These are phyloP conservation scores for Spergularia marina DNA, from an alignment of 148 eudicot species.

Conservation along the genomic window DNA sequence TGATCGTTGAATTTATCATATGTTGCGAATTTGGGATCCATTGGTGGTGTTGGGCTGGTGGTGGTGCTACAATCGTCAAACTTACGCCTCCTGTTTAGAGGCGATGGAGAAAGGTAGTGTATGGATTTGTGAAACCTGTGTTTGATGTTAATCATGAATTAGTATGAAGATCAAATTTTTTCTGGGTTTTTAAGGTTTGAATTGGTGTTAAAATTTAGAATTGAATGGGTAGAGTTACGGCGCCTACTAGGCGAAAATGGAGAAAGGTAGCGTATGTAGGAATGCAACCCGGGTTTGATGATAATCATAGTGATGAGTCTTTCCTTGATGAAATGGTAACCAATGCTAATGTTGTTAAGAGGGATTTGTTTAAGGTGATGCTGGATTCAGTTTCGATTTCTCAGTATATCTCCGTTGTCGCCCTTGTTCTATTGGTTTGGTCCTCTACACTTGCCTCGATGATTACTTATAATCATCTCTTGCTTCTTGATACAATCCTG, in stretches of 20 bases:
- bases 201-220: constrained; percentile 22
- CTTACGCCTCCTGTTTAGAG: no score
- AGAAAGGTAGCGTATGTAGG: constrained; percentile 97
- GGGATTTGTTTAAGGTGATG: constrained; percentile 73
- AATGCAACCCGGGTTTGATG: constrained; percentile 92
- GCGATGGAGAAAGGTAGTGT: no score
- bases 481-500: constrained; percentile 64
- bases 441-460: constrained; percentile 60
- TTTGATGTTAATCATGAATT: no score
- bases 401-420: constrained; percentile 82
- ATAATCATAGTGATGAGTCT: constrained; percentile 85
- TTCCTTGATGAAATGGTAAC: constrained; percentile 93
- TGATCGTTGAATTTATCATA: no score
- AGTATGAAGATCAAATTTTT: no score
- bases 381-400: constrained; percentile 82
- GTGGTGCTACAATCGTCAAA: no score
- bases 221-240: constrained; percentile 12
- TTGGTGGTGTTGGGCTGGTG: no score
- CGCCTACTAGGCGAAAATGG: constrained; percentile 43
- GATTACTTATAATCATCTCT: constrained; percentile 54
- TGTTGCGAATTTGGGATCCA: no score
- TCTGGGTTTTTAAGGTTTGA: not conserved
- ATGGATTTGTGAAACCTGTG: no score
- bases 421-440: constrained; percentile 90
- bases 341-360: constrained; percentile 82